Evolutionary conservation across 768 basidiomycete species (phyloP), one percentile per base, ranked within the genome.

Genomic region (Boletus pseudopeckii): DNA sequence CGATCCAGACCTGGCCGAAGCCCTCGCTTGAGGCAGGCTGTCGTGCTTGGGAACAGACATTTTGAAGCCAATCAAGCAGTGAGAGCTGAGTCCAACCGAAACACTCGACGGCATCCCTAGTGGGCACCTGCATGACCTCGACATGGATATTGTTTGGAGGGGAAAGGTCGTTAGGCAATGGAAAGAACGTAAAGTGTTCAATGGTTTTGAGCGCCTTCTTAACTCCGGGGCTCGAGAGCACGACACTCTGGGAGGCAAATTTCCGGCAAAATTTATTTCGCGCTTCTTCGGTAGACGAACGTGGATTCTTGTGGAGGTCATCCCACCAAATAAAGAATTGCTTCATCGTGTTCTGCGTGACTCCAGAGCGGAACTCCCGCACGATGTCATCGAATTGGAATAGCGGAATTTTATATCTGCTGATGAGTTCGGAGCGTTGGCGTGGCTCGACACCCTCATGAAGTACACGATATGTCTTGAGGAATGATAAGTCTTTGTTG

Each of bases 41-140:
- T 32, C 1, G 32, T 11, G 73, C 61, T 5, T 78, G 70, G 36
- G 75, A 73, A 34, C 79, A 75, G 36, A 95, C 71, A 69, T 85
- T 78, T 8, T 66, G 66, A 48, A 94, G 60, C 90, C 93, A 98
- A 14, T 88, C 80, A 1, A 78, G 67, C 10, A 92, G 64, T 0
- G 80, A 75, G 7, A 98, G 74, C 62, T 92, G 90, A 15, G 74
- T 71, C 88, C 92, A 95, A 2, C 80, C 83, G 53, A 97, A 88
- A 17, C 80, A 74, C 3, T 73, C 53, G 20, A 59, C 20, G 10
- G 24, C 24, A 26, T 26, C 24, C 24, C 6, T 26, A 6, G 24
- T 26, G 24, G 24, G 24, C 24, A 24, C 24, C 5, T 26, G 7
- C 15, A 9, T 26, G 15, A 9, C 0, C 7, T 42, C 9, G 24